Percentiles rank a stretch among this genome's conserved stretches.
Conservation (phyloP, 2,329 filamentous ascomycete genomes). For the Fusarium marasasianum region DNA sequence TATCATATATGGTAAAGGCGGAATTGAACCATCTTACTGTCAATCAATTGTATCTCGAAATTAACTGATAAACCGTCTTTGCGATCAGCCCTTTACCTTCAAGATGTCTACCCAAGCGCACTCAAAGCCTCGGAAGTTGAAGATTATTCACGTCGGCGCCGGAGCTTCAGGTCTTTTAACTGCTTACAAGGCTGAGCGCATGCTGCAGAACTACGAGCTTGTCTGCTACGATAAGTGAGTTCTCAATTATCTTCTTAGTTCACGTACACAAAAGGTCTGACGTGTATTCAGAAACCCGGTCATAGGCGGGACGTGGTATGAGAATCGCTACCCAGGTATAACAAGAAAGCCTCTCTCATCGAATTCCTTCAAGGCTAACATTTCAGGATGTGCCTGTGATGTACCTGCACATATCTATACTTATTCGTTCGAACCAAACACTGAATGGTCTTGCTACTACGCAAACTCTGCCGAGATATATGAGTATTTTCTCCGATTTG, state of each 20-base stretch:
- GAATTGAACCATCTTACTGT: too few relatives aligned
- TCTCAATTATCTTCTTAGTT: too few relatives aligned
- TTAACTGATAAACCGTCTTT: background rate
- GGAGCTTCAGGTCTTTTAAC: background rate
- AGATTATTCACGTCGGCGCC: background rate
- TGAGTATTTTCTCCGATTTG: background rate
- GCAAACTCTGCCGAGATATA: background rate
- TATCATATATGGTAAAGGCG: background rate
- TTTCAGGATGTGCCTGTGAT: background rate
- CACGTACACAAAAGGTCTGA: background rate
- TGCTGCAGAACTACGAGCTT: background rate
- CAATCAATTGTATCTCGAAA: fast-evolving
- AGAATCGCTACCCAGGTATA: background rate
- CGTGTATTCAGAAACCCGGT: background rate
- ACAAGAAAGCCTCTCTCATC: background rate
- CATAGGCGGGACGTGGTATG: background rate
- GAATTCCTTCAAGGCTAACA: background rate
- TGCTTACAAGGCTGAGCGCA: background rate
- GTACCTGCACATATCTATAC: background rate
- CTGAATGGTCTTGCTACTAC: background rate
- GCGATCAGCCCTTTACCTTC: fast-evolving
- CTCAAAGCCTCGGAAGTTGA: background rate
- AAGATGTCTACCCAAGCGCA: background rate
- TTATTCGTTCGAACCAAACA: background rate
- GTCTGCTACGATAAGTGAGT: background rate